Conservation (phyloP, 306 rosid genomes). For the Corylus americana region DNA sequence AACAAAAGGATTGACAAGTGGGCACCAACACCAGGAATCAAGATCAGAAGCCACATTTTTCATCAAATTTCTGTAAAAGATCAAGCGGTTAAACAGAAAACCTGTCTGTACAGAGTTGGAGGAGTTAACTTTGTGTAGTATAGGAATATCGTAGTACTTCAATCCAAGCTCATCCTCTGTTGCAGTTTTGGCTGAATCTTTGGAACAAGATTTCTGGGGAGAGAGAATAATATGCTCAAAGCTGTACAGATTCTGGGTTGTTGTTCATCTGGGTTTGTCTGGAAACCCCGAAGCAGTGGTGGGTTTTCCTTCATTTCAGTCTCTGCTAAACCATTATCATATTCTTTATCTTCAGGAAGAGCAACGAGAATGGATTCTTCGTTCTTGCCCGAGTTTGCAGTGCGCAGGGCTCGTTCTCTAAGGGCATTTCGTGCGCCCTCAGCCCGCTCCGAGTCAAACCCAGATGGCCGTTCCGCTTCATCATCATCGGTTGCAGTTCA, state of each 20-base stretch:
- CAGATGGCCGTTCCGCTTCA: slow-evolving; percentile 37
- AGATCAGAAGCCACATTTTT: background rate
- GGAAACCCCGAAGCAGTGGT: slow-evolving; percentile 38
- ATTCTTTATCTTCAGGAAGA: slow-evolving; percentile 30
- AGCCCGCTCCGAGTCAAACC: slow-evolving; percentile 41
- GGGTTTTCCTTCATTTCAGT: slow-evolving; percentile 41
- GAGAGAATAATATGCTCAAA: slow-evolving; percentile 53
- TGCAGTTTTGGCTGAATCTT: background rate
- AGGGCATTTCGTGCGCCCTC: slow-evolving; percentile 44
- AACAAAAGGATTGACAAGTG: background rate
- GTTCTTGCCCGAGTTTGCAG: slow-evolving; percentile 3
- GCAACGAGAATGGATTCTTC: slow-evolving; percentile 22
- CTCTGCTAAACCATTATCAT: slow-evolving; percentile 35
- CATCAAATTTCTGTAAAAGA: background rate
- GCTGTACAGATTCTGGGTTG: slow-evolving; percentile 54
- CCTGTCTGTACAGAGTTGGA: background rate
- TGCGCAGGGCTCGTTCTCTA: slow-evolving; percentile 40
- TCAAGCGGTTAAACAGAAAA: background rate
- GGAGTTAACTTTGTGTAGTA: background rate
- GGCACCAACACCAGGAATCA: background rate
- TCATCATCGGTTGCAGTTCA: slow-evolving; percentile 38
- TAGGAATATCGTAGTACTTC: background rate
- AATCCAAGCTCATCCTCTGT: background rate
- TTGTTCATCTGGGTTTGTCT: slow-evolving; percentile 51
- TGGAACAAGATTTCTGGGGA: background rate